Percentiles rank a stretch among this genome's conserved stretches.
phyloP scores from a whole-genome alignment of 495 filamentous ascomycete genomes.

The Penicilliopsis zonata region DNA sequence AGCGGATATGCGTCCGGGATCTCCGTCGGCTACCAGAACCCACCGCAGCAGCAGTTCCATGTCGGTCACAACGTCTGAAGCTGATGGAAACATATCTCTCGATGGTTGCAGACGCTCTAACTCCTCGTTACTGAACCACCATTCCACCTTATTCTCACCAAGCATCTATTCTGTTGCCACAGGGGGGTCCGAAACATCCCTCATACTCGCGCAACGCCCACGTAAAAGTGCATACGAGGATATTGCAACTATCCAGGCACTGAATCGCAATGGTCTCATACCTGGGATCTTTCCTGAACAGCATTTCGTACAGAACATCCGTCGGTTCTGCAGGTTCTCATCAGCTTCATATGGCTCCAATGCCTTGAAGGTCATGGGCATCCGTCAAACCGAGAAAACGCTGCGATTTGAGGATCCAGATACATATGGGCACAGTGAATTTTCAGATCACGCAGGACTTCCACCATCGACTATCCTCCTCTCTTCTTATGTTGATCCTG shows the following conservation, averaged over 20 bases:
- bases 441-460: constrained; percentile 58
- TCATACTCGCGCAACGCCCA: constrained; percentile 44
- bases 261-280: constrained; percentile 43
- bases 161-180: constrained; percentile 63
- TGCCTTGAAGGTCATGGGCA: constrained; percentile 60
- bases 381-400: constrained; percentile 34
- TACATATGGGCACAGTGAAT: constrained; percentile 56
- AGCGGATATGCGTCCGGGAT: constrained; percentile 33
- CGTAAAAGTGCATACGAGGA: constrained; percentile 44
- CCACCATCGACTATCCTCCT: constrained; percentile 58
- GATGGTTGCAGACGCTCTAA: constrained; percentile 19
- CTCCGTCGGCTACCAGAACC: constrained; percentile 30
- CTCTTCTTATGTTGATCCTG: constrained; percentile 64
- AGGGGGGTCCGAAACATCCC: constrained; percentile 51
- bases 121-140: constrained; percentile 19
- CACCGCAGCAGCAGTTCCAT: constrained; percentile 37
- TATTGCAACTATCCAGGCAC: constrained; percentile 38
- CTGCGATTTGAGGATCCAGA: constrained; percentile 26
- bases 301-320: constrained; percentile 59
- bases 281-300: constrained; percentile 54
- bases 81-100: constrained; percentile 22
- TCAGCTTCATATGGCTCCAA: constrained; percentile 65
- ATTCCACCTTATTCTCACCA: constrained; percentile 30
- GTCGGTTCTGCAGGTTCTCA: constrained; percentile 65
- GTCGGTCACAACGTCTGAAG: constrained; percentile 35